These are phyloP conservation scores for Aspergillus cristatus DNA, from an alignment of 495 filamentous ascomycete species.

Conservation along the genomic window DNA sequence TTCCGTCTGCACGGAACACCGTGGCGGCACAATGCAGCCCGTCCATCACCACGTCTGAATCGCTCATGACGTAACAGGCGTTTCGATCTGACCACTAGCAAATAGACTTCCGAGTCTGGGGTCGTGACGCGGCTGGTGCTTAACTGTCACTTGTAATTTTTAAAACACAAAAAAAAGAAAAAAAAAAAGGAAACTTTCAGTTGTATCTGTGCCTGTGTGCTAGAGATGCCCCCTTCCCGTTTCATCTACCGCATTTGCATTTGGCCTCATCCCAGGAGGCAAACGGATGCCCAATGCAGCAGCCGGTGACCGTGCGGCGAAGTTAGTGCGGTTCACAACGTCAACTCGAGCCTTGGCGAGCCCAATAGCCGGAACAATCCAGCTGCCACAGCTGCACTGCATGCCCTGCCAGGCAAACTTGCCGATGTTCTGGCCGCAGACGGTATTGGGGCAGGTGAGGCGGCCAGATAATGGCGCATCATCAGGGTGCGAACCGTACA, in stretches of 20 bases:
- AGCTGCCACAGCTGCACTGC: slow-evolving; percentile 81
- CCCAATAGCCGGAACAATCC: slow-evolving; percentile 87
- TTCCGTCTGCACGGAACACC: no score
- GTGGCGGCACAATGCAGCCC: no score
- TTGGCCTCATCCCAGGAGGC: slow-evolving; percentile 33
- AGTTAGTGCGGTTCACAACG: slow-evolving; percentile 27
- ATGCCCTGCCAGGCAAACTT: slow-evolving; percentile 95
- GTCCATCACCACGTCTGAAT: no score
- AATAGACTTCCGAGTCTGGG: no score
- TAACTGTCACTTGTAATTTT: no score
- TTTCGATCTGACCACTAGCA: no score
- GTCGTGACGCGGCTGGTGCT: no score
- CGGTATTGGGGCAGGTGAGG: slow-evolving; percentile 67
- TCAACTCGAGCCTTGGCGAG: slow-evolving; percentile 75
- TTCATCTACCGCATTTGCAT: slow-evolving; percentile 9
- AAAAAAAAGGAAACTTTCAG: no score
- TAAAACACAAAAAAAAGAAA: no score
- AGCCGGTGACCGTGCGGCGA: slow-evolving; percentile 12
- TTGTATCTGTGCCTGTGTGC: no score
- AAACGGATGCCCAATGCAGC: slow-evolving; percentile 29
- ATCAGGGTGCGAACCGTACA: slow-evolving; percentile 34
- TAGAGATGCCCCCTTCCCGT: slow-evolving; percentile 28
- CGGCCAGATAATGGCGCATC: slow-evolving; percentile 71
- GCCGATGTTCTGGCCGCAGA: slow-evolving; percentile 72
- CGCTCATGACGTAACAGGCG: no score